A percentile compares a stretch with the other conserved stretches of the same genome.
Evolutionary conservation across 352 stramenopile genomes (phyloP).

Genomic region (Phytophthora palmivora): DNA sequence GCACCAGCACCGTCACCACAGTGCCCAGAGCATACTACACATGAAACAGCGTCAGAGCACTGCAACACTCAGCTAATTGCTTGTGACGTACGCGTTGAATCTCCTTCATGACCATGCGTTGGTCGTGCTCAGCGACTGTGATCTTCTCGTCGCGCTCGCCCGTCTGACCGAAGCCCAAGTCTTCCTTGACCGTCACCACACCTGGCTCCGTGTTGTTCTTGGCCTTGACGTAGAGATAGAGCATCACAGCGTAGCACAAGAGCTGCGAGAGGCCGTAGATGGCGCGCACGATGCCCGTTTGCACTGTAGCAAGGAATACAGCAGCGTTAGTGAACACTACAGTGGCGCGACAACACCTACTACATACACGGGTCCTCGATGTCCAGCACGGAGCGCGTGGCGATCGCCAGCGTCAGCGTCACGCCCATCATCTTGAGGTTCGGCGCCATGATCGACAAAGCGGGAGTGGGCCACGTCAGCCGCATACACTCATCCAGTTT

Average conservation of each 20-base stretch:
- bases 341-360: not conserved
- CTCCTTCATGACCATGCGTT: constrained; percentile 75
- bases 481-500: constrained; percentile 5
- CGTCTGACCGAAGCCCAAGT: constrained; percentile 78
- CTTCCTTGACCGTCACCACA: constrained; percentile 78
- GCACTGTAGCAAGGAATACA: constrained; percentile 41
- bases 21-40: constrained; percentile 68
- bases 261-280: constrained; percentile 75
- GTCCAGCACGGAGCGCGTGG: constrained; percentile 76
- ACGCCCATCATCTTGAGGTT: constrained; percentile 86
- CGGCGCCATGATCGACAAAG: constrained; percentile 55
- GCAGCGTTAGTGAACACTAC: not conserved
- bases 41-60: constrained; percentile 1
- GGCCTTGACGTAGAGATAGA: constrained; percentile 70
- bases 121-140: constrained; percentile 83
- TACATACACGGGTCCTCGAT: constrained; percentile 61
- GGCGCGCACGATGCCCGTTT: constrained; percentile 57
- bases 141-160: constrained; percentile 83
- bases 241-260: constrained; percentile 64
- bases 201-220: constrained; percentile 85
- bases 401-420: constrained; percentile 64
- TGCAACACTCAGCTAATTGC: not conserved
- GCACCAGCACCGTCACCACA: constrained; percentile 69
- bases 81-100: constrained; percentile 62
- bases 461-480: constrained; percentile 22